Evolutionary conservation across 1,139 yeast species (phyloP).

Genomic region (Cylindricascospora bacillispora): DNA sequence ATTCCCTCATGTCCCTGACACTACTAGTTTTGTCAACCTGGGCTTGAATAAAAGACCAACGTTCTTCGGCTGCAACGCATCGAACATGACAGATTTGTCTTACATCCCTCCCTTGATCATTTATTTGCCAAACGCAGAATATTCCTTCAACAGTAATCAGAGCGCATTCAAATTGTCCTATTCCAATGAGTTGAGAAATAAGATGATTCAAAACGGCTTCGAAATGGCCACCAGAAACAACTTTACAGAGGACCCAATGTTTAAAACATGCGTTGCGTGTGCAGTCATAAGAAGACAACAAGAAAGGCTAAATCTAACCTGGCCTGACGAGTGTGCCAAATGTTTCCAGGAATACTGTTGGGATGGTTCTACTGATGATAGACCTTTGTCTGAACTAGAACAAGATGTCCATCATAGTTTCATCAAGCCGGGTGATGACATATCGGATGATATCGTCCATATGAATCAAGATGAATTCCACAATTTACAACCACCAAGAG

Average conservation of each 20-base stretch:
- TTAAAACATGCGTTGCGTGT: slow-evolving; percentile 74
- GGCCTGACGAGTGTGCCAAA: slow-evolving; percentile 54
- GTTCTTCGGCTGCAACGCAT: slow-evolving; percentile 73
- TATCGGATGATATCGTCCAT: background rate
- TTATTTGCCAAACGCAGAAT: slow-evolving; percentile 67
- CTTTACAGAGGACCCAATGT: slow-evolving; percentile 56
- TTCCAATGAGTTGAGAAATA: slow-evolving; percentile 39
- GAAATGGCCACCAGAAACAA: slow-evolving; percentile 62
- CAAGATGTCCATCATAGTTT: slow-evolving; percentile 11
- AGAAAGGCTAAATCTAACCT: slow-evolving; percentile 50
- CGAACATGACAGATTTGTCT: slow-evolving; percentile 42
- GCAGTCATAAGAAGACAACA: slow-evolving; percentile 73
- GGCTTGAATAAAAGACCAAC: slow-evolving; percentile 53
- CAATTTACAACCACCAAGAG: background rate
- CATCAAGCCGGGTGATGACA: slow-evolving; percentile 6
- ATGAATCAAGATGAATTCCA: slow-evolving; percentile 1
- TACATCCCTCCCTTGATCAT: slow-evolving; percentile 58
- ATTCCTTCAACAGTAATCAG: slow-evolving; percentile 51
- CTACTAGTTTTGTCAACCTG: slow-evolving; percentile 40
- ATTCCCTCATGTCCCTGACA: slow-evolving; percentile 76
- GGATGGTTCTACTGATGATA: slow-evolving; percentile 37
- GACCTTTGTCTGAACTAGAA: slow-evolving; percentile 7
- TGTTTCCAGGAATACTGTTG: slow-evolving; percentile 73
- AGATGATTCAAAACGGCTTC: slow-evolving; percentile 64
- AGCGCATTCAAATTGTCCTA: slow-evolving; percentile 58